Evolutionary conservation across 169 alveolate species (phyloP).

Genomic region (Perkinsus chesapeaki): DNA sequence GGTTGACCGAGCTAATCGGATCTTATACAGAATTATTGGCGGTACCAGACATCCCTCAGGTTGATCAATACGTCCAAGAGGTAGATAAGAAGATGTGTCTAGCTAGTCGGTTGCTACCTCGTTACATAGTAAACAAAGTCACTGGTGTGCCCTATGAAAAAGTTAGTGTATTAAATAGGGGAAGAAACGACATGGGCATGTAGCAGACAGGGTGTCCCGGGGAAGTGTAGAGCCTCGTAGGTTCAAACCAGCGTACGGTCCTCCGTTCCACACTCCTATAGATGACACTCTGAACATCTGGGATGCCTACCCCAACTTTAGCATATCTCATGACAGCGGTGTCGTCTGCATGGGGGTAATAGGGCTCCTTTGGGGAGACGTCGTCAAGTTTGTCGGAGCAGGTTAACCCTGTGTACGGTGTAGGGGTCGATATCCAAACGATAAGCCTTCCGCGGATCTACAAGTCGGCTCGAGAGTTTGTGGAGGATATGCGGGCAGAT

Average conservation of each 20-base stretch:
- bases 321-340: background rate
- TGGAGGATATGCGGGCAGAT: background rate
- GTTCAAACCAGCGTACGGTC: background rate
- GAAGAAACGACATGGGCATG: background rate
- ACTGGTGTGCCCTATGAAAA: background rate
- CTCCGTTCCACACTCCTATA: background rate
- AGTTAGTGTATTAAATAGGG: background rate
- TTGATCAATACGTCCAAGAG: background rate
- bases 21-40: too few relatives aligned
- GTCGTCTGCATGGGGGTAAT: background rate
- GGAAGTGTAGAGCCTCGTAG: background rate
- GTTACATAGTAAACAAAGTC: background rate
- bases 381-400: background rate
- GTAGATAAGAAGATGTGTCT: background rate
- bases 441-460: background rate
- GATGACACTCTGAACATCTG: background rate
- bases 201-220: background rate
- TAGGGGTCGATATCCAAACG: background rate
- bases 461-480: background rate
- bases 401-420: background rate
- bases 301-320: background rate
- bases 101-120: background rate
- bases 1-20: background rate
- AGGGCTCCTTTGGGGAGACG: background rate
- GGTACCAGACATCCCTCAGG: too few relatives aligned